phyloP scores from a whole-genome alignment of 176 grass and related monocot genomes.

The Pontederia paniculata region DNA sequence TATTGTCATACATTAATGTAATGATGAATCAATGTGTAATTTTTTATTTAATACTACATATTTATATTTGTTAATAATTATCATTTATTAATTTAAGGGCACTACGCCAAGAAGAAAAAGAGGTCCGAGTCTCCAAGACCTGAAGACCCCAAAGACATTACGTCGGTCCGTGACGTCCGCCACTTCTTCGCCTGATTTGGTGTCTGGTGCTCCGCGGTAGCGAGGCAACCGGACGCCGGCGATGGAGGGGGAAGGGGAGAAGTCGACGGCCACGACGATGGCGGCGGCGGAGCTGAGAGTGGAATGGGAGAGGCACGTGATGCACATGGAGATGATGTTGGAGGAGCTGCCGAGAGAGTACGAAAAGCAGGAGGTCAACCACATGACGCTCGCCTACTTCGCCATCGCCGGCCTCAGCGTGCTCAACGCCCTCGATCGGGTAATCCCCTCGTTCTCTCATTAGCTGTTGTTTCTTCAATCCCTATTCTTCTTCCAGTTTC shows the following conservation, averaged over 20 bases:
- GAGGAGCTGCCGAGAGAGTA: slow-evolving; percentile 37
- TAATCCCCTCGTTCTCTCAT: slow-evolving; percentile 13
- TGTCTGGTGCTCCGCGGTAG: too few species aligned
- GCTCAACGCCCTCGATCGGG: slow-evolving; percentile 47
- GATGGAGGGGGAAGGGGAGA: not conserved
- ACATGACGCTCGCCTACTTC: slow-evolving; percentile 87
- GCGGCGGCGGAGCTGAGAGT: slow-evolving; percentile 5
- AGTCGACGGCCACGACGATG: slow-evolving; percentile 1
- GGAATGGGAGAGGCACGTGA: slow-evolving; percentile 28
- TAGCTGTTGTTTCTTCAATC: not conserved
- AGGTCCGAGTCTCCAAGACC: too few species aligned
- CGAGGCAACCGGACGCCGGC: too few species aligned
- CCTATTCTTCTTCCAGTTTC: not conserved
- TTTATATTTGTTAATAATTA: too few species aligned
- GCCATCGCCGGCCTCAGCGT: slow-evolving; percentile 54
- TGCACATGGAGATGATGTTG: slow-evolving; percentile 30
- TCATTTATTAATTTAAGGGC: too few species aligned
- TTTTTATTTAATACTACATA: too few species aligned
- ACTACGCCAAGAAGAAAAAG: too few species aligned
- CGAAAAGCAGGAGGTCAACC: slow-evolving; percentile 68
- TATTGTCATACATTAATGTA: too few species aligned
- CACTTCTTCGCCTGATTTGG: too few species aligned
- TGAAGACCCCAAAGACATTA: too few species aligned
- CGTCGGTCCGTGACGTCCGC: too few species aligned
- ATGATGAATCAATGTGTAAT: too few species aligned